These are phyloP conservation scores for Hypoxylon subgilvum DNA, from an alignment of 495 filamentous ascomycete species.

Conservation along the genomic window DNA sequence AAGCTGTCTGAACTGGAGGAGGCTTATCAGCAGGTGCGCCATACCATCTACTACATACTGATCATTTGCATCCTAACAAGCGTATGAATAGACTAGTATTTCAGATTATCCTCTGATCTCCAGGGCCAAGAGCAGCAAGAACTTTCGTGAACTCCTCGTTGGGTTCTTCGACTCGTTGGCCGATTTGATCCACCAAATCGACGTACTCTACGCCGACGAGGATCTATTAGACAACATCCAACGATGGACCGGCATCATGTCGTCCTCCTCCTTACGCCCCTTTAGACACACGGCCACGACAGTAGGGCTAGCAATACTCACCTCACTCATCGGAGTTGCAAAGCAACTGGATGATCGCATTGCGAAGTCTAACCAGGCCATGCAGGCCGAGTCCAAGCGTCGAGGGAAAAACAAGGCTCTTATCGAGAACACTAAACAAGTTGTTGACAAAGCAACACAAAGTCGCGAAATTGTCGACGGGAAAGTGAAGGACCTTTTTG, in stretches of 20 bases:
- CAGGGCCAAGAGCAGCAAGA: slow-evolving; percentile 69
- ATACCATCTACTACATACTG: neutral
- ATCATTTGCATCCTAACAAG: slow-evolving; percentile 33
- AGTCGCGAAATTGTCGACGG: slow-evolving; percentile 68
- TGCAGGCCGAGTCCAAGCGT: slow-evolving; percentile 77
- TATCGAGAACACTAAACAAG: slow-evolving; percentile 67
- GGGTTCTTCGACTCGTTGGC: slow-evolving; percentile 79
- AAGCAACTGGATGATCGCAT: slow-evolving; percentile 68
- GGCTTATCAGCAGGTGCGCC: slow-evolving; percentile 71
- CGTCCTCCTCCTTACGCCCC: slow-evolving; percentile 78
- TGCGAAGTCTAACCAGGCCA: slow-evolving; percentile 80
- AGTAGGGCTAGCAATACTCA: slow-evolving; percentile 75
- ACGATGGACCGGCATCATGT: slow-evolving; percentile 85
- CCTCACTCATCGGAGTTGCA: slow-evolving; percentile 69
- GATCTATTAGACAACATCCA: slow-evolving; percentile 82
- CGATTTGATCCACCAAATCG: slow-evolving; percentile 73
- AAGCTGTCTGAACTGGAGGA: slow-evolving; percentile 78
- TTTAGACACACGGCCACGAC: slow-evolving; percentile 93
- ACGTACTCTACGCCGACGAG: slow-evolving; percentile 73
- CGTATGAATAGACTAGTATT: slow-evolving; percentile 63
- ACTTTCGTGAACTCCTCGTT: slow-evolving; percentile 76
- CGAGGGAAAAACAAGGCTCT: slow-evolving; percentile 68
- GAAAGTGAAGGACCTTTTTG: slow-evolving; percentile 79
- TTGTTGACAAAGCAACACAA: slow-evolving; percentile 68
- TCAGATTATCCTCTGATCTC: slow-evolving; percentile 94